Base-by-base conservation (phyloP, 2,329 filamentous ascomycete species). In the Aotearoamyces nothofagi region DNA sequence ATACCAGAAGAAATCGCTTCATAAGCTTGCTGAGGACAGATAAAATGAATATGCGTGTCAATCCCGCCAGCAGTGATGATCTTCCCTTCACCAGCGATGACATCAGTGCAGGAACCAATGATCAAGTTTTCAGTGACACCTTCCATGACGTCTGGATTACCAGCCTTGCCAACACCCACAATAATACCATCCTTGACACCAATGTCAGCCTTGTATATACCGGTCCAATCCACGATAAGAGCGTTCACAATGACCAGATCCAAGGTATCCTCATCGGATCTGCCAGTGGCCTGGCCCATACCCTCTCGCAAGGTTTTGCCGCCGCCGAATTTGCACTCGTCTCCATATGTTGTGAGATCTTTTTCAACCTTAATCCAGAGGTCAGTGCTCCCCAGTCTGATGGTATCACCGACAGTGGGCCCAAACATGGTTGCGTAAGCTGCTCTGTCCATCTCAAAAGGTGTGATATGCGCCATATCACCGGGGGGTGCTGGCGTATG, bases 61-160 rank as follows among this genome's bases (percentile, higher is more conserved):
- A 93, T 71, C 1, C 80, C 87, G 40, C 87, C 87, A 2, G 84
- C 80, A 0, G 87, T 96, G 30, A 96, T 58, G 38, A 96, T 94
- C 57, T 81, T 81, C 42, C 79, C 74, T 56, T 96, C 87, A 9
- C 73, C 86, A 11, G 87, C 83, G 48, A 96, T 74, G 13, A 94
- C 82, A 58, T 96, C 87, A 0, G 87, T 96, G 40, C 79, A 82
- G 38, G 76, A 78, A 8, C 87, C 87, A 7, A 94, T 71, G 2
- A 93, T 59, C 73, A 96, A 72, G 32, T 73, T 65, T 0, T 71
- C 61, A 34, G 77, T 63, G 5, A 96, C 82, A 4, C 81, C 81
- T 17, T 90, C 78, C 87, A 94, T 94, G 26, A 92, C 72, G 54
- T 96, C 87, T n/a, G 87, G 87, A 45, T 94, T 96, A 12, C 87